Evolutionary conservation across 179 eudicot species (phyloP), one percentile per base, ranked within the genome.

Genomic region (Heliamphora pulchella): DNA sequence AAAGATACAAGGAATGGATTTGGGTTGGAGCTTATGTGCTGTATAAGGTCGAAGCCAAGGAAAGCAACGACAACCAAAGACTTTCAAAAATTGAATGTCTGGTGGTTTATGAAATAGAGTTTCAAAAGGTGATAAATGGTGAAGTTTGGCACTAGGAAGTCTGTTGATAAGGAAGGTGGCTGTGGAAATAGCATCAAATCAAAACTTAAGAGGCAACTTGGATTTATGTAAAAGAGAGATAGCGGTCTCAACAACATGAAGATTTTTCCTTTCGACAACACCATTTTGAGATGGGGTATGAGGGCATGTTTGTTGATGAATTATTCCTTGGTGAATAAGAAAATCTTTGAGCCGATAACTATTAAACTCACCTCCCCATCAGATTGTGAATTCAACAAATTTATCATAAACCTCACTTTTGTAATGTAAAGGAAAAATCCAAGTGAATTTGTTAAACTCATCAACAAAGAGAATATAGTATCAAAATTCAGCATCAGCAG

Each of bases 271-370:
- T 58, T 81, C 79, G 2, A 65, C 79, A 1, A 13, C 2, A 44
- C 81, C 65, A 54, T 79, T 79, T 69, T 67, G 81, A 10, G 31
- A 4, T 14, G 55, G 83, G 3, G 79, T 81, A 39, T 81, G 17
- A 31, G 83, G 83, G 41, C 83, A 81, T 15, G 83, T 54, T 1
- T 64, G 22, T 17, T 46, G 74, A 31, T 81, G 83, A 8, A 2
- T 9, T 10, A 75, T 74, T 8, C 53, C 83, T 39, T 1, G 2
- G 7, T 31, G 5, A 0, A 1, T 4, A 22, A 70, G 10, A 18
- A 46, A 54, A 41, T 53, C 1, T 79, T 55, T 13, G 14, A 71
- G 43, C 0, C 15, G 0, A 11, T 57, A 8, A 14, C 14, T 57
- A 2, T 11, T 57, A 57, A 57, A 57, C 11, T 57, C 61, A 7